Evolutionary conservation across 106 monocot genomes (phyloP).

Genomic region (Platanthera guangdongensis): DNA sequence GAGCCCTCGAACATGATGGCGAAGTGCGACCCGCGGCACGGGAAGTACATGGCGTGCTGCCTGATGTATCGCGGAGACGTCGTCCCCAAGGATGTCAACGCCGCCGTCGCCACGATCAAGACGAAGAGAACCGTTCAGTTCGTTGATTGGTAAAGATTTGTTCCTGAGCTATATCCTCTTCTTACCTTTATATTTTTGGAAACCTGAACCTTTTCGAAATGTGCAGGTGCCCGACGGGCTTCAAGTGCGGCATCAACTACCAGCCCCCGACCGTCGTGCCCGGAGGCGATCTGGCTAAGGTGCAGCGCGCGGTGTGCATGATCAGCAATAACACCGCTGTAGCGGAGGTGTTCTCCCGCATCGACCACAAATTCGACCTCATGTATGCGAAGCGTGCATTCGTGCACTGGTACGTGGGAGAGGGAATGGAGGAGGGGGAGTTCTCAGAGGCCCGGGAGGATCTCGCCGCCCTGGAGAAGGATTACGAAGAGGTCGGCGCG

Average conservation of each 20-base stretch:
- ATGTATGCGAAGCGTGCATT: slow-evolving; percentile 17
- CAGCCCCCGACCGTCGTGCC: slow-evolving; percentile 16
- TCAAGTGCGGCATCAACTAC: slow-evolving; percentile 23
- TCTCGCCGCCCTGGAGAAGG: slow-evolving; percentile 18
- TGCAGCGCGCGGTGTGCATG: slow-evolving; percentile 17
- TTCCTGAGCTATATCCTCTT: not conserved
- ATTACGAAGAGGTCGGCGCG: slow-evolving; percentile 18
- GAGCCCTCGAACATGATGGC: slow-evolving; percentile 25
- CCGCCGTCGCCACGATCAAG: slow-evolving; percentile 17
- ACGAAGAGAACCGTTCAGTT: slow-evolving; percentile 21
- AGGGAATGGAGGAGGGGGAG: slow-evolving; percentile 21
- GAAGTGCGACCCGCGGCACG: slow-evolving; percentile 19
- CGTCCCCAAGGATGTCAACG: slow-evolving; percentile 23
- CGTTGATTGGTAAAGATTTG: slow-evolving; percentile 18
- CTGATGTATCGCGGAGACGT: slow-evolving; percentile 24
- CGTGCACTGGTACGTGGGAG: slow-evolving; percentile 20
- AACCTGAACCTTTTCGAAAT: not conserved
- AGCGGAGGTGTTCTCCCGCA: slow-evolving; percentile 15
- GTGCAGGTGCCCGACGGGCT: slow-evolving; percentile 17
- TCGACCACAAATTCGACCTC: slow-evolving; percentile 19
- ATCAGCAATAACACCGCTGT: slow-evolving; percentile 19
- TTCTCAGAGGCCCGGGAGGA: slow-evolving; percentile 17
- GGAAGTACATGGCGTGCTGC: slow-evolving; percentile 24
- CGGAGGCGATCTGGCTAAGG: slow-evolving; percentile 16
- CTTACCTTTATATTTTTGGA: not conserved